Evolutionary conservation across 768 basidiomycete genomes (phyloP).

Genomic region (Boletus vermiculosoides): DNA sequence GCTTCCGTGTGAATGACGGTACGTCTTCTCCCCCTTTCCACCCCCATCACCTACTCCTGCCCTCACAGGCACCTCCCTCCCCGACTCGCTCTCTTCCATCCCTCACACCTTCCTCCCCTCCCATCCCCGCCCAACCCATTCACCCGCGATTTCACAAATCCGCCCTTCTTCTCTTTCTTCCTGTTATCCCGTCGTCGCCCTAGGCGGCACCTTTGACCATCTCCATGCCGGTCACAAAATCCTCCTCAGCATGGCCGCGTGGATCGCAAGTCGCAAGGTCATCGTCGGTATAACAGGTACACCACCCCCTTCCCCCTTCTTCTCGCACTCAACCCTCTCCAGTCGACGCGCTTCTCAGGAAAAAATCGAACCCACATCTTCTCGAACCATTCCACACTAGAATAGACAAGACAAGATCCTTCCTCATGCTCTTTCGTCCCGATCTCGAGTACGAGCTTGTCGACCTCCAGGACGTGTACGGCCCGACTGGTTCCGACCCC

Average conservation of each 20-base stretch:
- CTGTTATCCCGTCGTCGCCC: slow-evolving; percentile 65
- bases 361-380: slow-evolving; percentile 68
- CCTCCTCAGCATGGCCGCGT: slow-evolving; percentile 87
- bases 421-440: slow-evolving; percentile 70
- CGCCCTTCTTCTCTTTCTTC: slow-evolving; percentile 11
- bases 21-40: slow-evolving; percentile 16
- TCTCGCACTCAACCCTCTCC: slow-evolving; percentile 14
- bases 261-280: slow-evolving; percentile 74
- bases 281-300: slow-evolving; percentile 88
- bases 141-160: background rate
- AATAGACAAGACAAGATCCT: slow-evolving; percentile 55
- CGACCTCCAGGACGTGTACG: slow-evolving; percentile 81
- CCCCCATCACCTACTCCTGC: slow-evolving; percentile 5
- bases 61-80: slow-evolving; percentile 37
- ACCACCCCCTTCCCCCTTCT: slow-evolving; percentile 16
- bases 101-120: slow-evolving; percentile 27
- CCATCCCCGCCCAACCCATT: slow-evolving; percentile 5
- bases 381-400: slow-evolving; percentile 63
- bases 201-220: slow-evolving; percentile 98
- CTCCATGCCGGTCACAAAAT: slow-evolving; percentile 98
- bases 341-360: slow-evolving; percentile 71
- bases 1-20: slow-evolving; percentile 48
- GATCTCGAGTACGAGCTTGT: slow-evolving; percentile 64
- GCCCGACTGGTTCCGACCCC: slow-evolving; percentile 85
- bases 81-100: slow-evolving; percentile 39